Conservation (phyloP, 2,329 filamentous ascomycete species). For the Aspergillus eucalypticola region DNA sequence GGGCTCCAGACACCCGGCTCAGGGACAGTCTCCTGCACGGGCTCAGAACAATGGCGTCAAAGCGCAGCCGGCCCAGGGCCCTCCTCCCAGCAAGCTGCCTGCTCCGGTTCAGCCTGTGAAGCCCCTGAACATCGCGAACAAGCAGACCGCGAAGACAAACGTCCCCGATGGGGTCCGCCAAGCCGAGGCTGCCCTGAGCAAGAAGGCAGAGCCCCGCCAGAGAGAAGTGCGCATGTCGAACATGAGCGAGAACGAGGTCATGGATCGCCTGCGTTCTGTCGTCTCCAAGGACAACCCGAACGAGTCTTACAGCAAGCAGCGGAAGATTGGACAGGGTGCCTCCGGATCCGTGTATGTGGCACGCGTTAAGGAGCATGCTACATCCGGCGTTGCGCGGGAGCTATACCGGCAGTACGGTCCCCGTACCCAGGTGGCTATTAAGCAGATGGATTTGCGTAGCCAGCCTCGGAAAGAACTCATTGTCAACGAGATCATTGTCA, state of each 20-base stretch:
- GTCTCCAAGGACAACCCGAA: conserved; percentile 95
- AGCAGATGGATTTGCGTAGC: conserved; percentile 98
- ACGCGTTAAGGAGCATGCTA: conserved; percentile 84
- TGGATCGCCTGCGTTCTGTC: conserved; percentile 90
- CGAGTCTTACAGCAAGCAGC: conserved; percentile 96
- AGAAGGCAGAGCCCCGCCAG: conserved; percentile 73
- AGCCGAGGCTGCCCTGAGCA: conserved; percentile 83
- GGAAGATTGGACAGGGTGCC: conserved; percentile 98
- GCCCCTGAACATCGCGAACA: conserved; percentile 74
- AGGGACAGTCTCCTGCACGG: conserved; percentile 45
- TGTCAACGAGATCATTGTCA: conserved; percentile 99
- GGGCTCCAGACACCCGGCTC: conserved; percentile 32
- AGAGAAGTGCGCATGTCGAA: conserved; percentile 98
- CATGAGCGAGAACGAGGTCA: conserved; percentile 96
- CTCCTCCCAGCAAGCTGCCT: conserved; percentile 59
- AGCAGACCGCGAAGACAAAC: conserved; percentile 54
- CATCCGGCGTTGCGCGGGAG: conserved; percentile 76
- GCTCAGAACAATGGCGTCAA: conserved; percentile 49
- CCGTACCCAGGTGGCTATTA: conserved; percentile 91
- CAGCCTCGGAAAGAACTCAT: conserved; percentile 98
- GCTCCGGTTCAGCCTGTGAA: conserved; percentile 64
- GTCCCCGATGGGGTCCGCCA: conserved; percentile 73
- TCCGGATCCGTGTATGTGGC: conserved; percentile 98
- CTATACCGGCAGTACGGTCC: conserved; percentile 76
- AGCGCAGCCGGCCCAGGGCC: conserved; percentile 42